Evolutionary conservation across 139 green algal species (phyloP).

Genomic region (Chlorella sp.): DNA sequence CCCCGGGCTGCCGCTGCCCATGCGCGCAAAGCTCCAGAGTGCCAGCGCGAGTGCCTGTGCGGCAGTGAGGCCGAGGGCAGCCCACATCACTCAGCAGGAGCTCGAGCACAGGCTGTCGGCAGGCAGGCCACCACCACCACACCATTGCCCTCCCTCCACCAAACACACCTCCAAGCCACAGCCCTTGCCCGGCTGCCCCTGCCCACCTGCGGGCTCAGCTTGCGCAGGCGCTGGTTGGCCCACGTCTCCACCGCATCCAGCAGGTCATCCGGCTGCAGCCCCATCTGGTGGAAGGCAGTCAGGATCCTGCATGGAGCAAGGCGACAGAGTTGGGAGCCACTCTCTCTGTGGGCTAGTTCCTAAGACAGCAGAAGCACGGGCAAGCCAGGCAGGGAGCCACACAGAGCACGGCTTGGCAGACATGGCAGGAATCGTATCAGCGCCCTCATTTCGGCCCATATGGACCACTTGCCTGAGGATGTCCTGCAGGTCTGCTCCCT

Average conservation of each 20-base stretch:
- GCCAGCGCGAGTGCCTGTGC: slow-evolving; percentile 31
- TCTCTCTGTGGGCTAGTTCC: not conserved
- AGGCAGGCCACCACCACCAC: too few relatives aligned
- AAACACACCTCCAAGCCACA: too few relatives aligned
- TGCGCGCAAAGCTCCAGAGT: slow-evolving; percentile 39
- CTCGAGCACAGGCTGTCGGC: too few relatives aligned
- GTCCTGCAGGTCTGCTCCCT: slow-evolving; percentile 38
- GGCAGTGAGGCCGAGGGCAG: not conserved
- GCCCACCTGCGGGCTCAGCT: slow-evolving; percentile 12
- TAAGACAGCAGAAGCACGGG: not conserved
- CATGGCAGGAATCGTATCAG: too few relatives aligned
- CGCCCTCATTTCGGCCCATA: too few relatives aligned
- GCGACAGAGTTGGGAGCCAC: too few relatives aligned
- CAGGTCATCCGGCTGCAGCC: slow-evolving; percentile 34
- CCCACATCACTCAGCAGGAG: too few relatives aligned
- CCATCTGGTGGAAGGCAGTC: slow-evolving; percentile 39
- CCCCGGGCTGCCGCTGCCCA: slow-evolving; percentile 27
- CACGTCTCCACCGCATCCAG: slow-evolving; percentile 41
- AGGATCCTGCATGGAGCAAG: slow-evolving; percentile 9
- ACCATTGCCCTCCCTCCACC: too few relatives aligned
- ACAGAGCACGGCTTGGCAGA: not conserved
- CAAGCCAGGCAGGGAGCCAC: not conserved
- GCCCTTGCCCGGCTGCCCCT: not conserved
- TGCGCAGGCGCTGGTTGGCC: slow-evolving; percentile 31
- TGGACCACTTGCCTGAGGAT: slow-evolving; percentile 3